Conservation (phyloP, 2,329 filamentous ascomycete species). For the Cladophialophora chaetospira region DNA sequence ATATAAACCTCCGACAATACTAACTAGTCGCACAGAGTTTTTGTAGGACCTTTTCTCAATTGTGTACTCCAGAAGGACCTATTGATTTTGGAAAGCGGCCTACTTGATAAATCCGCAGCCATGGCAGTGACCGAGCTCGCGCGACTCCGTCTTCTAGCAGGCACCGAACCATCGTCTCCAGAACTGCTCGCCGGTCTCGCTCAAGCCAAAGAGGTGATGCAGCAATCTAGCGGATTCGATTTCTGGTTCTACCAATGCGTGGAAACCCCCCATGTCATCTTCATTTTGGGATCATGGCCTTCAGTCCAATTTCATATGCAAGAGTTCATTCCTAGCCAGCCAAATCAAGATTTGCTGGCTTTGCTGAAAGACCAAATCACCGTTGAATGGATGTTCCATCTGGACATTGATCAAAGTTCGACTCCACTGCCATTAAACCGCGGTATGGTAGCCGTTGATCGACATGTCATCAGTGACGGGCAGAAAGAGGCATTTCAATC, state of each 20-base stretch:
- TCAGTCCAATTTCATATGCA: conserved; percentile 46
- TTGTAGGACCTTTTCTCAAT: too few species aligned
- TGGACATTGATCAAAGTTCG: conserved; percentile 39
- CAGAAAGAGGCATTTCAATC: conserved; percentile 10
- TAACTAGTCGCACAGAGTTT: neutral
- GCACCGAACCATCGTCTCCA: conserved; percentile 30
- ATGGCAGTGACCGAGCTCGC: conserved; percentile 52
- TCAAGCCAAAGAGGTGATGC: conserved; percentile 42
- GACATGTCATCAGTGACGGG: conserved; percentile 20
- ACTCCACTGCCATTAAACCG: conserved; percentile 1
- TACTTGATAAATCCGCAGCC: neutral
- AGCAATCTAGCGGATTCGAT: conserved; percentile 39
- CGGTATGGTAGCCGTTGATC: conserved; percentile 17
- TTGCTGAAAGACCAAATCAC: conserved; percentile 42
- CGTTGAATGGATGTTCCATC: conserved; percentile 49
- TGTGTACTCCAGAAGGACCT: neutral
- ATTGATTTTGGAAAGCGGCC: neutral
- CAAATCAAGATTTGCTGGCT: conserved; percentile 45
- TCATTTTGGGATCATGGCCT: conserved; percentile 51
- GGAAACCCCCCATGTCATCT: conserved; percentile 47
- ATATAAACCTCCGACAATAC: neutral
- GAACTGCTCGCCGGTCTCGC: conserved; percentile 38
- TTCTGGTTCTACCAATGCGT: conserved; percentile 47
- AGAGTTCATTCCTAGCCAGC: conserved; percentile 46
- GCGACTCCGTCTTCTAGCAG: conserved; percentile 42